These are phyloP conservation scores for Eucalyptus cloeziana DNA, from an alignment of 345 rosid species.

Conservation along the genomic window DNA sequence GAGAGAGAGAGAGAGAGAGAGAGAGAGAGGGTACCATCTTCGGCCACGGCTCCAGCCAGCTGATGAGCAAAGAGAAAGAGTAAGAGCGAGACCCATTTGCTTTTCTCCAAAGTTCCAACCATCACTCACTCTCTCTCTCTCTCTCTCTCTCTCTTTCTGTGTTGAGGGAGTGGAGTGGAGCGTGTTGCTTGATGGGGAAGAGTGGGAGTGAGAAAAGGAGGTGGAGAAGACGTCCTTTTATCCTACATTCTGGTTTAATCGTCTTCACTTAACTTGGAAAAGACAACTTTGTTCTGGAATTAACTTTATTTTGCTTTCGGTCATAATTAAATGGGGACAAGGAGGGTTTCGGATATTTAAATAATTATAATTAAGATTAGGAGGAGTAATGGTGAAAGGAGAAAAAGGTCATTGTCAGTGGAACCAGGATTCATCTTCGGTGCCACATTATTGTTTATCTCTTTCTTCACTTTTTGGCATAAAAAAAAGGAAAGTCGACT, in stretches of 20 bases:
- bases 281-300: not conserved
- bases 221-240: conserved; percentile 27
- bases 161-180: not conserved
- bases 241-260: conserved; percentile 19
- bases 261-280: not conserved
- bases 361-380: not conserved
- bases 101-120: conserved; percentile 11
- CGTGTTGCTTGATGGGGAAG: not conserved
- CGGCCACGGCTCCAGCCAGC: conserved; percentile 22
- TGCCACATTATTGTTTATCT: not conserved
- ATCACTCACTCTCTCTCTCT: conserved; percentile 11
- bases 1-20: not conserved
- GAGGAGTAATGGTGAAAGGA: not conserved
- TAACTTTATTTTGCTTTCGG: not conserved
- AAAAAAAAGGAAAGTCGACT: not conserved
- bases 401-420: not conserved
- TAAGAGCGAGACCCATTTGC: conserved; percentile 25
- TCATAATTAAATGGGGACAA: not conserved
- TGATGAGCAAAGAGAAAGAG: conserved; percentile 24
- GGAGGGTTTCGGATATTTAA: not conserved
- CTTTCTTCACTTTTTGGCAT: not conserved
- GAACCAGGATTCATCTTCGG: not conserved
- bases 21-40: conserved; percentile 49
- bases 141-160: not conserved
- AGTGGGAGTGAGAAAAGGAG: not conserved